phyloP scores from a whole-genome alignment of 441 rosid genomes.

The Metrosideros polymorpha region DNA sequence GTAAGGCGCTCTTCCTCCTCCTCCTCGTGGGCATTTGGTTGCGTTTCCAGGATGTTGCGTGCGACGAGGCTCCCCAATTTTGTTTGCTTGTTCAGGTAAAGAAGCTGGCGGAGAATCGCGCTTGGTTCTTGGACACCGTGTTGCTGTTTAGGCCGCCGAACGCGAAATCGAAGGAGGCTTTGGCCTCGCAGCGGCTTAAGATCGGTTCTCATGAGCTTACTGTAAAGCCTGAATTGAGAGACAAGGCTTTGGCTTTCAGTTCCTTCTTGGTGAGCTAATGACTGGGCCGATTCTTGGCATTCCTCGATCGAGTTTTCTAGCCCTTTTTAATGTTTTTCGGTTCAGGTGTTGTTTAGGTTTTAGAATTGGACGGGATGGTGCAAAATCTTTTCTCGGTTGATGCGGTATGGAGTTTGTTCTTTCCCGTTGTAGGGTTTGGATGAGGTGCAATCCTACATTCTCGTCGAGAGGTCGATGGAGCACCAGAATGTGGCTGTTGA shows the following conservation, averaged over 20 bases:
- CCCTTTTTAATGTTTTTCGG: background rate
- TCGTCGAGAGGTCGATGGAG: conserved; percentile 58
- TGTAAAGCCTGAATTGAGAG: conserved; percentile 55
- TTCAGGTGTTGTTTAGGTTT: background rate
- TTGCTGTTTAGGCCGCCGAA: conserved; percentile 54
- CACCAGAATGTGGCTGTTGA: conserved; percentile 24
- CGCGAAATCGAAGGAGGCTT: conserved; percentile 62
- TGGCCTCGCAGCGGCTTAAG: conserved; percentile 44
- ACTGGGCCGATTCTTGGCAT: background rate
- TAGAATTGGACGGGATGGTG: background rate
- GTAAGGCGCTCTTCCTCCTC: conserved; percentile 22
- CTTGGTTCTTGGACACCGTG: conserved; percentile 63
- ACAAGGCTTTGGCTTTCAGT: conserved; percentile 63
- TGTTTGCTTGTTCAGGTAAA: conserved; percentile 32
- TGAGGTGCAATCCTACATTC: conserved; percentile 89
- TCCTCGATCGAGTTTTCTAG: background rate
- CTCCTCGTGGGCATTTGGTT: background rate
- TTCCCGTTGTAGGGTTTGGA: conserved; percentile 60
- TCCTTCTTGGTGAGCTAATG: conserved; percentile 47
- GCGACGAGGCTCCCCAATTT: background rate
- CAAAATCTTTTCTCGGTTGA: background rate
- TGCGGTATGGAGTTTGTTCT: background rate
- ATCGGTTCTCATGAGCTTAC: conserved; percentile 50
- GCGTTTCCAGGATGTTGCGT: background rate
- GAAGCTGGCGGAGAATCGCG: conserved; percentile 61